These are phyloP conservation scores for Chloranthus sessilifolius DNA, from an alignment of 164 flowering plant species.

Conservation along the genomic window DNA sequence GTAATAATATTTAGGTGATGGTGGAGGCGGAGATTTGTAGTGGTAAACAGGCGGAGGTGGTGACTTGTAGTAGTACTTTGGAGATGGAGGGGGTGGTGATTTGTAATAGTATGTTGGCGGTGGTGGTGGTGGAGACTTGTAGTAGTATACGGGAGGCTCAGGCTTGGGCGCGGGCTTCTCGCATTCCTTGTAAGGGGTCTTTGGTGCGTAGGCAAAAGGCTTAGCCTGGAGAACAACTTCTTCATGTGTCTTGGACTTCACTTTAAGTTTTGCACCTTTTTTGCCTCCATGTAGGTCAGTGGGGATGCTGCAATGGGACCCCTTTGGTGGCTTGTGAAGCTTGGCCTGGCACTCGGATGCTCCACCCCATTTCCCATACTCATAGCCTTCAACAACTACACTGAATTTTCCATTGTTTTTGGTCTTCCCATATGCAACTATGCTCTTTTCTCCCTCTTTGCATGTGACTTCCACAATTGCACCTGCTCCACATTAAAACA, in stretches of 20 bases:
- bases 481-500: too few relatives aligned
- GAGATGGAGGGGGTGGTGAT: conserved; percentile 33
- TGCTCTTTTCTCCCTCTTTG: conserved; percentile 39
- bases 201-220: conserved; percentile 66
- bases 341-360: conserved; percentile 55
- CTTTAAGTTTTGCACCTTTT: conserved; percentile 40
- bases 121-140: conserved; percentile 26
- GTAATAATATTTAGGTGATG: conserved; percentile 13
- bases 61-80: conserved; percentile 26
- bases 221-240: conserved; percentile 56
- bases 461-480: conserved; percentile 68
- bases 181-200: conserved; percentile 57
- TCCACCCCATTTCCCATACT: conserved; percentile 45
- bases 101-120: conserved; percentile 10
- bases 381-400: conserved; percentile 39
- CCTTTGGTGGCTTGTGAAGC: conserved; percentile 58
- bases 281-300: conserved; percentile 43
- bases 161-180: conserved; percentile 26
- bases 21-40: conserved; percentile 34
- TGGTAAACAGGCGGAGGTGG: conserved; percentile 36
- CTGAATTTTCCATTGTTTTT: conserved; percentile 67
- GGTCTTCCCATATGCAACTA: conserved; percentile 58
- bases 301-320: conserved; percentile 55
- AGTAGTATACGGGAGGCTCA: conserved; percentile 18
- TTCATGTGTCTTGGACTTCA: conserved; percentile 49